Evolutionary conservation across 805 yeast species (phyloP).

Genomic region (Candida krabiensis): DNA sequence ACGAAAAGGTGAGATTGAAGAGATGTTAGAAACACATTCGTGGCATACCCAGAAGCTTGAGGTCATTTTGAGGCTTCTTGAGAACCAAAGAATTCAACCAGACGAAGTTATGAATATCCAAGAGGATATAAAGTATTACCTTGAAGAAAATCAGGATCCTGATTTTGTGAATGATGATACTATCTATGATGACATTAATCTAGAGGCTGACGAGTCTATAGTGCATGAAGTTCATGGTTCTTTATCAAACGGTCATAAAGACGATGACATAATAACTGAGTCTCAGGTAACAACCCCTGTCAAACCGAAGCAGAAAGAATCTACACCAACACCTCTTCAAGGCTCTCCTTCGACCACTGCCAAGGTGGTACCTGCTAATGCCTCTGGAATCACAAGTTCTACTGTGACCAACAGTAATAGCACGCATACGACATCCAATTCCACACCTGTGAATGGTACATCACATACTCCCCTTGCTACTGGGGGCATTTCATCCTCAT

Average conservation of each 20-base stretch:
- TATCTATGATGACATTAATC: constrained; percentile 82
- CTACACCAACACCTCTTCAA: constrained; percentile 15
- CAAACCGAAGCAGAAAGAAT: constrained; percentile 16
- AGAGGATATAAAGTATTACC: constrained; percentile 90
- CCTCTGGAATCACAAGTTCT: constrained; percentile 2
- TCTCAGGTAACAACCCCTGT: constrained; percentile 15
- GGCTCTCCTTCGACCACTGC: constrained; percentile 8
- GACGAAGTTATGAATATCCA: constrained; percentile 73
- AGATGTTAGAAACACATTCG: constrained; percentile 68
- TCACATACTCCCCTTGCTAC: constrained; percentile 14
- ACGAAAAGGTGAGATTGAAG: constrained; percentile 59
- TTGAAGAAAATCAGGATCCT: constrained; percentile 89
- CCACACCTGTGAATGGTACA: constrained; percentile 13
- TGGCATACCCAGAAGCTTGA: constrained; percentile 82
- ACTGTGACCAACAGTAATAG: constrained; percentile 2
- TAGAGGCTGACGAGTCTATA: constrained; percentile 46
- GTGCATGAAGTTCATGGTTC: constrained; percentile 31
- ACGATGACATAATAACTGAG: constrained; percentile 18
- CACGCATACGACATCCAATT: constrained; percentile 8
- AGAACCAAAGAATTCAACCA: constrained; percentile 74
- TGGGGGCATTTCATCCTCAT: constrained; percentile 12
- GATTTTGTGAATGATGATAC: constrained; percentile 95
- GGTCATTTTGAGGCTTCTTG: constrained; percentile 68
- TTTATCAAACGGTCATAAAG: constrained; percentile 12
- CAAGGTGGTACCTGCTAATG: constrained; percentile 4